Evolutionary conservation across 2,329 filamentous ascomycete species (phyloP).

Genomic region (Didymella exigua): DNA sequence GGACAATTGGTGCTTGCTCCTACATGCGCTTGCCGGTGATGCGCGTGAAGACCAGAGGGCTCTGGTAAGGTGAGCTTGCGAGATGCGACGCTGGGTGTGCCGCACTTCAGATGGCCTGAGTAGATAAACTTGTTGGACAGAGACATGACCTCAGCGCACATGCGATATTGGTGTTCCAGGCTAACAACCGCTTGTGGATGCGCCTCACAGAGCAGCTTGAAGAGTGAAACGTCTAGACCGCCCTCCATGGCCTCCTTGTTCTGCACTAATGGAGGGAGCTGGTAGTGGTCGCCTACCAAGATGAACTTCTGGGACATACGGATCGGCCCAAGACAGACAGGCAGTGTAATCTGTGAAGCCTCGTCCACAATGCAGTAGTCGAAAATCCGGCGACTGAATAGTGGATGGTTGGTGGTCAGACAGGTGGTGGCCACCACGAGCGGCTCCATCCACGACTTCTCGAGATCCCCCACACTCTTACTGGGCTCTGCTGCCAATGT

Average conservation of each 20-base stretch:
- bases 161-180: constrained; percentile 94
- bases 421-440: constrained; percentile 95
- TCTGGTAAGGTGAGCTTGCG: constrained; percentile 70
- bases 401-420: constrained; percentile 83
- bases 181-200: constrained; percentile 89
- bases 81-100: constrained; percentile 74
- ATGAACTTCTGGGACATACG: constrained; percentile 92
- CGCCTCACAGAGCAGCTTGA: constrained; percentile 88
- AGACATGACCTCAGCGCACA: constrained; percentile 97
- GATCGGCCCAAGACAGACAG: constrained; percentile 92
- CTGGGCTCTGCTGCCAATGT: constrained; percentile 76
- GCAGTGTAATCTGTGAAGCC: constrained; percentile 94
- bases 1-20: constrained; percentile 52
- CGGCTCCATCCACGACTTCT: constrained; percentile 80
- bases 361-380: constrained; percentile 99
- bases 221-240: constrained; percentile 89
- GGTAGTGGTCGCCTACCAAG: constrained; percentile 94
- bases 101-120: constrained; percentile 86
- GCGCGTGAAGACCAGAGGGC: constrained; percentile 37
- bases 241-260: constrained; percentile 86
- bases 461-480: constrained; percentile 80
- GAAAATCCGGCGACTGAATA: constrained; percentile 88
- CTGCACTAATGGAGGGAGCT: constrained; percentile 90
- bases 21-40: constrained; percentile 38
- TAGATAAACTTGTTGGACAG: constrained; percentile 95